Percentiles rank a stretch among this genome's conserved stretches.
Evolutionary conservation across 805 yeast species (phyloP).

Genomic region (Yamadazyma insecticola): DNA sequence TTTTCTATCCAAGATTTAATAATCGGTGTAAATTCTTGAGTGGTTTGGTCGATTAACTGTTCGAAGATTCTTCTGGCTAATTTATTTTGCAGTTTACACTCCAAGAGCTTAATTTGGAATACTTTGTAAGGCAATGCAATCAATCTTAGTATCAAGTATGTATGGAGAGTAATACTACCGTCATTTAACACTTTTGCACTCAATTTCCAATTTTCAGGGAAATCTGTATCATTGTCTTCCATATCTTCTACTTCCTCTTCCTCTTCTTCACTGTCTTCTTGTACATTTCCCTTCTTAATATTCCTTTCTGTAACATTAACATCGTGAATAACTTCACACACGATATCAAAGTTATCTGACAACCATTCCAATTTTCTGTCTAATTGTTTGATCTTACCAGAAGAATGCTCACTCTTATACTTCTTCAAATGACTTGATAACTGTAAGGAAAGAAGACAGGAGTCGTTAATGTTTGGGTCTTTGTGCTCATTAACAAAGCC

Average conservation of each 20-base stretch:
- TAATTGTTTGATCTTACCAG: conserved; percentile 25
- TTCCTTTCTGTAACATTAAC: neutral
- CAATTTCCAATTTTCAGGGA: conserved; percentile 38
- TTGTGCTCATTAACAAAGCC: conserved; percentile 67
- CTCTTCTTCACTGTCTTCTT: conserved; percentile 13
- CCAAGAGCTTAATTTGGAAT: conserved; percentile 8
- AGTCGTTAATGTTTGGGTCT: conserved; percentile 42
- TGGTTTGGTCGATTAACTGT: conserved; percentile 3
- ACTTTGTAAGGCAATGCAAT: conserved; percentile 21
- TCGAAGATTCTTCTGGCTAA: conserved; percentile 5
- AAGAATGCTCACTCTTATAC: conserved; percentile 15
- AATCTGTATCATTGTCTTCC: conserved; percentile 19
- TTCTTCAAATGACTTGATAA: conserved; percentile 29
- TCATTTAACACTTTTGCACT: conserved; percentile 33
- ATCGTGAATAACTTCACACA: conserved; percentile 19
- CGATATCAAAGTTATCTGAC: conserved; percentile 37
- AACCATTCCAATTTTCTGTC: conserved; percentile 45
- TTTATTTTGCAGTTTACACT: conserved; percentile 4
- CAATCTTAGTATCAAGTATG: conserved; percentile 33
- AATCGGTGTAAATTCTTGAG: neutral
- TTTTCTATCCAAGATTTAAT: neutral
- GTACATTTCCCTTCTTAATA: conserved; percentile 16
- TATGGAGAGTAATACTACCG: conserved; percentile 44
- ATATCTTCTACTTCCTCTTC: conserved; percentile 15
- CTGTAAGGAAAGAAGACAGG: conserved; percentile 54